Conservation (phyloP, 768 basidiomycete species). For the Fomitopsis serialis region DNA sequence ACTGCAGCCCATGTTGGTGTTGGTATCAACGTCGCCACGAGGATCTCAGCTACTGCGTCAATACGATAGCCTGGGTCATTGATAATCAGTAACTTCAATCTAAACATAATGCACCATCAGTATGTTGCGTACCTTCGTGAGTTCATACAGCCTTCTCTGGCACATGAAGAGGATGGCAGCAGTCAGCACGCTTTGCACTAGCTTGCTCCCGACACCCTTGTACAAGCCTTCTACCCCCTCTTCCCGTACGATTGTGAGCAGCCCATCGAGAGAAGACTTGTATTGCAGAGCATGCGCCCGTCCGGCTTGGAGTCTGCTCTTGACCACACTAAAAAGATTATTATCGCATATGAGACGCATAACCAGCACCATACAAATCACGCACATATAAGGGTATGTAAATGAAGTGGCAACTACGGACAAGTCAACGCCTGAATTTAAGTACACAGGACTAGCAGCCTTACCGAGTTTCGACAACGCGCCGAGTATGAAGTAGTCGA, state of each 20-base stretch:
- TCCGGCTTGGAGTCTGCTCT: conserved; percentile 76
- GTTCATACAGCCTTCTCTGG: conserved; percentile 76
- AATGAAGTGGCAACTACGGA: conserved; percentile 37
- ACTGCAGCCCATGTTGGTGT: too few species aligned
- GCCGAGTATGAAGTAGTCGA: conserved; percentile 93
- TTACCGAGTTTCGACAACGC: conserved; percentile 86
- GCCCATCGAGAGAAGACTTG: conserved; percentile 69
- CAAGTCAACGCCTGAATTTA: neutral
- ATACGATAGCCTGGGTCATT: too few species aligned
- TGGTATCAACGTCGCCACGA: too few species aligned
- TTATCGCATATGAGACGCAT: neutral
- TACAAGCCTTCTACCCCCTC: conserved; percentile 85
- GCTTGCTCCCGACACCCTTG: conserved; percentile 82
- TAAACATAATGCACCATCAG: neutral
- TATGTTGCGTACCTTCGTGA: conserved; percentile 44
- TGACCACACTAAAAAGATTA: conserved; percentile 46
- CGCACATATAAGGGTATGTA: conserved; percentile 76
- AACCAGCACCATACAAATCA: neutral
- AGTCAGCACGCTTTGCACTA: conserved; percentile 87
- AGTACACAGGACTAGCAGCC: conserved; percentile 14
- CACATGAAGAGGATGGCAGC: conserved; percentile 91
- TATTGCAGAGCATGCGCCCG: conserved; percentile 64
- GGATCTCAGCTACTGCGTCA: too few species aligned
- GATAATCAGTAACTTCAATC: too few species aligned
- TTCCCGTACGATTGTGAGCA: conserved; percentile 70